Conservation (phyloP, 2,329 filamentous ascomycete species). For the Aspergillus fischeri region DNA sequence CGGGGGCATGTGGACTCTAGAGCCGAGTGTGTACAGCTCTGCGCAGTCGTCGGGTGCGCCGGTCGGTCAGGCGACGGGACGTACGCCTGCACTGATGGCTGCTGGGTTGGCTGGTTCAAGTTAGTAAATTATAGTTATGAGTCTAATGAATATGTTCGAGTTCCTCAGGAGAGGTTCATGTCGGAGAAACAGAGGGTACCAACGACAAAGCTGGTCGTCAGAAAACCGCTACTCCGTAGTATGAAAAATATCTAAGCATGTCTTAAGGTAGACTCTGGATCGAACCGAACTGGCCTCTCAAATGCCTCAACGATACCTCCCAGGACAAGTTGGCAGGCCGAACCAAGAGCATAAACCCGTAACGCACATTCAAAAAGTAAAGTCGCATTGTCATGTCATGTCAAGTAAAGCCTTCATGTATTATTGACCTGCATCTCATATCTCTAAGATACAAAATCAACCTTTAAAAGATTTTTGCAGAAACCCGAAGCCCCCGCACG, state of each 20-base stretch:
- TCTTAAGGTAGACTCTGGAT: too few relatives aligned
- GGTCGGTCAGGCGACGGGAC: conserved; percentile 1
- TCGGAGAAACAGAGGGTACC: background rate
- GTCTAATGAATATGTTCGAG: background rate
- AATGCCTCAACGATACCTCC: too few relatives aligned
- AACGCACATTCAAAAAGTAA: background rate
- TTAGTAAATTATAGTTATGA: background rate
- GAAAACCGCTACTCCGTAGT: background rate
- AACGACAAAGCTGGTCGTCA: background rate
- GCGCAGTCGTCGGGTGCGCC: background rate
- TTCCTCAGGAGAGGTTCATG: too few relatives aligned
- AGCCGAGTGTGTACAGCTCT: conserved; percentile 13
- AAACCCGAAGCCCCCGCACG: conserved; percentile 25
- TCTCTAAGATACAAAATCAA: conserved; percentile 39
- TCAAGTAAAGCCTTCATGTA: conserved; percentile 36
- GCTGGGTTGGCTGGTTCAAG: conserved; percentile 3
- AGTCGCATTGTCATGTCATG: conserved; percentile 22
- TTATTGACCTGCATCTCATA: conserved; percentile 33
- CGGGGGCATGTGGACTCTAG: conserved; percentile 38
- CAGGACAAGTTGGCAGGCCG: too few relatives aligned
- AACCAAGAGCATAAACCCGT: too few relatives aligned
- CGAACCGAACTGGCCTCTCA: too few relatives aligned
- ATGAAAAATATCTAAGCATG: background rate
- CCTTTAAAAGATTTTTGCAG: conserved; percentile 20
- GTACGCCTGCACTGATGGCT: conserved; percentile 11